Conservation (phyloP, 2,329 filamentous ascomycete genomes). For the Beauveria sp. region DNA sequence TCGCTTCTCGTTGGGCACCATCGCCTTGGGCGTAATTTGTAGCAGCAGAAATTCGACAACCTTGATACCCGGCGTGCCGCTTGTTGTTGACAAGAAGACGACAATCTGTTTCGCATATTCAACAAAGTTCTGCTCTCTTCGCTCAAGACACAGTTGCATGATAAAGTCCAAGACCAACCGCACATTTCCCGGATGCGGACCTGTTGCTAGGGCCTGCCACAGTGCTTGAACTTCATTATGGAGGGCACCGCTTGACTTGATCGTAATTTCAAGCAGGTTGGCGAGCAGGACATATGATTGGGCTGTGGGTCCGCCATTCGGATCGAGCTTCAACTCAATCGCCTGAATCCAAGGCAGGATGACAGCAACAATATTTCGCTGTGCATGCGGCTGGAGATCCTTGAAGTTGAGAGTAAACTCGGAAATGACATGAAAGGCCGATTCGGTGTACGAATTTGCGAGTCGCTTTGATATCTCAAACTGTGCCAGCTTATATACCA, state of each 20-base stretch:
- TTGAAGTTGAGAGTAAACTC: constrained; percentile 94
- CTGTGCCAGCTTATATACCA: constrained; percentile 94
- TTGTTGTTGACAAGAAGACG: constrained; percentile 83
- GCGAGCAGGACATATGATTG: constrained; percentile 91
- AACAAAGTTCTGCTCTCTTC: constrained; percentile 95
- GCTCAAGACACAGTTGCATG: constrained; percentile 85
- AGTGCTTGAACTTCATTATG: constrained; percentile 97
- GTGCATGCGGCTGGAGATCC: constrained; percentile 70
- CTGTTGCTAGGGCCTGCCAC: constrained; percentile 93
- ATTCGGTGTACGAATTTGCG: constrained; percentile 77
- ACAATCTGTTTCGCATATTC: constrained; percentile 98
- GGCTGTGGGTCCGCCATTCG: constrained; percentile 82
- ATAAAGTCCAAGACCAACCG: constrained; percentile 94
- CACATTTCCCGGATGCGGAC: constrained; percentile 88
- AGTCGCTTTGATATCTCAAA: constrained; percentile 92
- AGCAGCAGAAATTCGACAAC: constrained; percentile 90
- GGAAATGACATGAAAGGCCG: constrained; percentile 91
- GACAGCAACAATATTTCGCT: constrained; percentile 89
- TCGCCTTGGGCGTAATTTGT: constrained; percentile 90
- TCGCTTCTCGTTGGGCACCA: constrained; percentile 84
- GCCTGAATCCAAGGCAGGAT: constrained; percentile 95
- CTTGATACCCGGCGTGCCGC: constrained; percentile 67
- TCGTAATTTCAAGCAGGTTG: constrained; percentile 93
- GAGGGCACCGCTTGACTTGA: constrained; percentile 77
- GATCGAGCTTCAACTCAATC: constrained; percentile 85